Conservation (phyloP, 345 rosid genomes). For the Ricinus communis region DNA sequence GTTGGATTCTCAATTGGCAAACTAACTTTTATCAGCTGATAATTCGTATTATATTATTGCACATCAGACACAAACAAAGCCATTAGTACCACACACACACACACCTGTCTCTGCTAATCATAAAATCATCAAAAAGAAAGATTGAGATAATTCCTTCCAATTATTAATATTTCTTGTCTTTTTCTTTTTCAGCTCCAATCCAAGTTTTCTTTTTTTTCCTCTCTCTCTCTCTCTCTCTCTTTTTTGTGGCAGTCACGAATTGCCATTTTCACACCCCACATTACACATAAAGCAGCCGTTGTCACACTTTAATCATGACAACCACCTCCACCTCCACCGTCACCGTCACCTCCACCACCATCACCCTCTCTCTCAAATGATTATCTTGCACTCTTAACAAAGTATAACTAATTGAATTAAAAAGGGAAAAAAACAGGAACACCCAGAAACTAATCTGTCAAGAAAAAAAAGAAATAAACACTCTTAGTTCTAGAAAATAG, state of each 20-base stretch:
- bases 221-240: background rate
- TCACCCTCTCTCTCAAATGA: conserved; percentile 13
- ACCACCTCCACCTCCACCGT: conserved; percentile 33
- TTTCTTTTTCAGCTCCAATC: background rate
- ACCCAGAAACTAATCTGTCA: background rate
- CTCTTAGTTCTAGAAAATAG: conserved; percentile 11
- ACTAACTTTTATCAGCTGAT: background rate
- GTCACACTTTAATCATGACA: conserved; percentile 52
- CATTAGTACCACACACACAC: too few species aligned
- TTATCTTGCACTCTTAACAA: conserved; percentile 1
- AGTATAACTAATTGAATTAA: too few species aligned
- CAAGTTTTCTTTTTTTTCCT: too few species aligned
- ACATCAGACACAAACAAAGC: background rate
- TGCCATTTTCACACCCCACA: conserved; percentile 34
- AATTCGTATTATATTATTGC: background rate
- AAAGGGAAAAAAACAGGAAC: background rate
- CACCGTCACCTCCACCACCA: conserved; percentile 24
- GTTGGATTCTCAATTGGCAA: conserved; percentile 7
- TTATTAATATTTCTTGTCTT: background rate
- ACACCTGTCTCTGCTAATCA: background rate
- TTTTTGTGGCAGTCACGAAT: conserved; percentile 21
- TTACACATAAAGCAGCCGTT: conserved; percentile 6
- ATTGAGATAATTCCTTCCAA: background rate
- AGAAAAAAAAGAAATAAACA: background rate
- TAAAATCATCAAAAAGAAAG: background rate